phyloP scores from a whole-genome alignment of 83 land plant genomes.

The Thuja plicata region DNA sequence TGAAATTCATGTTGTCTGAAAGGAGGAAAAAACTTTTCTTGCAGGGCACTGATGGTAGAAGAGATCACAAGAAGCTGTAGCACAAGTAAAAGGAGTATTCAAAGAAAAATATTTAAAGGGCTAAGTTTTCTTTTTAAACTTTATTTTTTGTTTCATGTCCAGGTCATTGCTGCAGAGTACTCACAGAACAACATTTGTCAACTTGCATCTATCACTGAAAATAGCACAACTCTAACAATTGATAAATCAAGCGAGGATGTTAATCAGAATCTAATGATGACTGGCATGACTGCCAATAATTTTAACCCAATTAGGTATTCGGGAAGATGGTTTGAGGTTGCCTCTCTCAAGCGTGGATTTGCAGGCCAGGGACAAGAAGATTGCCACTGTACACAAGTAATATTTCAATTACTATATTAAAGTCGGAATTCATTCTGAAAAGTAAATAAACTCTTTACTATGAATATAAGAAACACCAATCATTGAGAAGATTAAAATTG shows the following conservation, averaged over 20 bases:
- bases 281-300: slow-evolving; percentile 86
- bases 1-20: background rate
- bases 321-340: slow-evolving; percentile 99
- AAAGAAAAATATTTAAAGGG: background rate
- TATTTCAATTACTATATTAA: slow-evolving; percentile 9
- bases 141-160: slow-evolving; percentile 18
- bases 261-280: slow-evolving; percentile 59
- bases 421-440: slow-evolving; percentile 8
- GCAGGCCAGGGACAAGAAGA: slow-evolving; percentile 98
- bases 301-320: slow-evolving; percentile 87
- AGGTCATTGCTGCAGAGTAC: slow-evolving; percentile 43
- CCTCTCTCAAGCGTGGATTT: slow-evolving; percentile 94
- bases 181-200: slow-evolving; percentile 31
- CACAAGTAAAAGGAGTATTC: slow-evolving; percentile 12
- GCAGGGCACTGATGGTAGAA: slow-evolving; percentile 8
- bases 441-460: background rate
- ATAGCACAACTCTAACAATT: slow-evolving; percentile 28
- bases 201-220: slow-evolving; percentile 57
- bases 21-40: background rate
- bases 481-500: background rate
- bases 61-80: background rate
- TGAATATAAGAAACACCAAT: background rate
- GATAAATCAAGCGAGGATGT: slow-evolving; percentile 32
- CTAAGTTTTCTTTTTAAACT: background rate
- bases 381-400: slow-evolving; percentile 97